Evolutionary conservation across 2,329 filamentous ascomycete species (phyloP), one percentile per base, ranked within the genome.

Genomic region (Onygenales sp.): DNA sequence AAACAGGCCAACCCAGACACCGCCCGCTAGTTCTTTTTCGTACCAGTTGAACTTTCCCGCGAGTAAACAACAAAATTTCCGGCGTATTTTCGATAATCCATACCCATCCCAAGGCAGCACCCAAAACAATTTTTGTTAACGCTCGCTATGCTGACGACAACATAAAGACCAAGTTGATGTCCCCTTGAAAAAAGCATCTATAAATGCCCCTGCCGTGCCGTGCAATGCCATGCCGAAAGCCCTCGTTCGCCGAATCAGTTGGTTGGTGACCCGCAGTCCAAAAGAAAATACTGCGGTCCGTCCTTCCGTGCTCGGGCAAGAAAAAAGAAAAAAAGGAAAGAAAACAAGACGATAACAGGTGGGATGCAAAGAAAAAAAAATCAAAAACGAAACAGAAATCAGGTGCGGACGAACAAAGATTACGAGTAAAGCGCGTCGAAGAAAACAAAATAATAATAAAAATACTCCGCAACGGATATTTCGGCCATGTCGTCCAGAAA

Each of bases 81-180:
- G 39, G 36, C 13, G 35, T 41, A 49, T 49, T 41, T 11, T 27
- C 35, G 35, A 38, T n/a, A 10, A 46, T 32, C 32, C 35, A 45
- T 44, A 52, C 50, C 8, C 35, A 52, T 45, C 32, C 32, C 11
- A 45, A 33, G 21, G 10, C 8, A 36, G 21, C 42, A 10, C 14
- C 35, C 42, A 38, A 43, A 52, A 52, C 43, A n/a, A 27, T 11
- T 36, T 47, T 33, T 52, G 21, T 32, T 13, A 42, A n/a, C 50
- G 53, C 53, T 57, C 51, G 54, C 54, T 55, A 57, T 55, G 55
- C 55, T 57, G 55, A 53, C 53, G 55, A 57, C 50, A 49, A 54
- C 46, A 46, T 53, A n/a, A 14, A 45, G 49, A 47, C 49, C 43
- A 53, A 52, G 44, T 36, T 43, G 42, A 51, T 36, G 41, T 50